Evolutionary conservation across 2,329 filamentous ascomycete genomes (phyloP).

Genomic region (Cladobotryum mycophilum): DNA sequence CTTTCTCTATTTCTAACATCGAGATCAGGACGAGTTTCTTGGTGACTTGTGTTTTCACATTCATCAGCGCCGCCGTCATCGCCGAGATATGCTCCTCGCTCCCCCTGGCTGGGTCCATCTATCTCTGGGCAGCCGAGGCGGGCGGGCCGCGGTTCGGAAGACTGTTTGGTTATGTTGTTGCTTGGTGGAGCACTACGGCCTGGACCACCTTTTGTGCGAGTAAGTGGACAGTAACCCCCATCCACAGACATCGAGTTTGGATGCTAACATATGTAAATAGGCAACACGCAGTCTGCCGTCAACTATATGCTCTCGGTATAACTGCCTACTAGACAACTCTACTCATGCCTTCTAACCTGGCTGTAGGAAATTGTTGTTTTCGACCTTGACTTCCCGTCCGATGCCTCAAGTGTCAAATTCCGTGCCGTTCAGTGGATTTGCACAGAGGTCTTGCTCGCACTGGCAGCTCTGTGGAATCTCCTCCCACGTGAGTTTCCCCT

Average conservation of each 20-base stretch:
- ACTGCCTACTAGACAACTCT: not conserved
- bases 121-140: constrained; percentile 55
- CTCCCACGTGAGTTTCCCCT: constrained; percentile 38
- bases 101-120: constrained; percentile 53
- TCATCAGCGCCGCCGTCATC: constrained; percentile 54
- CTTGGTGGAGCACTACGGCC: constrained; percentile 57
- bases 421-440: constrained; percentile 56
- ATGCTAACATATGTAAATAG: constrained; percentile 15
- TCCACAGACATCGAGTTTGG: no score
- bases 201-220: constrained; percentile 55
- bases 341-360: not conserved
- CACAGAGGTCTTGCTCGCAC: constrained; percentile 43
- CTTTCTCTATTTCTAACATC: not conserved
- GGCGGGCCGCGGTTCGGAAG: constrained; percentile 50
- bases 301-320: constrained; percentile 48
- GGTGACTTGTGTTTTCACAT: constrained; percentile 53
- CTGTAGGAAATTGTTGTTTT: constrained; percentile 52
- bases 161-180: constrained; percentile 54
- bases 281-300: constrained; percentile 43
- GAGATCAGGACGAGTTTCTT: constrained; percentile 51
- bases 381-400: constrained; percentile 47
- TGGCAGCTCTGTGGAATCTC: constrained; percentile 45
- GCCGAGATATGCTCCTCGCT: constrained; percentile 56
- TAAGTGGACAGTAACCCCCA: constrained; percentile 14
- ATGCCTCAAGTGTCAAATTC: constrained; percentile 48